phyloP scores from a whole-genome alignment of 805 yeast species.

The Metschnikowia picachoensis region DNA sequence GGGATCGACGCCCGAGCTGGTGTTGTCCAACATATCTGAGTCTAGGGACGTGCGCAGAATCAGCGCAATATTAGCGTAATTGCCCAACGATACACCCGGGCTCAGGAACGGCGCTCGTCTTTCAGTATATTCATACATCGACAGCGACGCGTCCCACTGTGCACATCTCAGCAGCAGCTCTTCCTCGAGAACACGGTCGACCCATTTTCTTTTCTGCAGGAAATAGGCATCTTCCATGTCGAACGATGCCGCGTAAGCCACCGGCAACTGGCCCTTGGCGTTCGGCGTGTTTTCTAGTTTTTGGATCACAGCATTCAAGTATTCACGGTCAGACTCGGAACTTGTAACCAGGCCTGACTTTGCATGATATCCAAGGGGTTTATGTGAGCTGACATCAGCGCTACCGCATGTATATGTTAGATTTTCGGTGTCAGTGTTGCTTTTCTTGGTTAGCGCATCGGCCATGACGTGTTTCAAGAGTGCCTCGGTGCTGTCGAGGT shows the following conservation, averaged over 20 bases:
- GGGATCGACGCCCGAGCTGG: background rate
- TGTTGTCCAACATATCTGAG: slow-evolving; percentile 1
- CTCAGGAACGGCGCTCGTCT: background rate
- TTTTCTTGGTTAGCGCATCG: background rate
- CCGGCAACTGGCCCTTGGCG: slow-evolving; percentile 50
- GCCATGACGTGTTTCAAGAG: slow-evolving; percentile 15
- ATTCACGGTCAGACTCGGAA: slow-evolving; percentile 25
- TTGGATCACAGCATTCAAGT: slow-evolving; percentile 17
- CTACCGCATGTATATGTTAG: slow-evolving; percentile 46
- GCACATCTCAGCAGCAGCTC: slow-evolving; percentile 2
- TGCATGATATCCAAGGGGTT: too few relatives aligned
- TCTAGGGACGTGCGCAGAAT: slow-evolving; percentile 3
- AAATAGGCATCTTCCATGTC: slow-evolving; percentile 26
- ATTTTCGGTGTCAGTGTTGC: slow-evolving; percentile 11
- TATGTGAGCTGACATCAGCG: too few relatives aligned
- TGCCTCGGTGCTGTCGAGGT: slow-evolving; percentile 44
- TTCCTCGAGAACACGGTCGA: slow-evolving; percentile 9
- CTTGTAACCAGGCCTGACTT: slow-evolving; percentile 31
- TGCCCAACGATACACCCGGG: slow-evolving; percentile 1
- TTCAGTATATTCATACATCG: background rate
- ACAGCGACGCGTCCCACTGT: slow-evolving; percentile 7
- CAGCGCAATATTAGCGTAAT: slow-evolving; percentile 1
- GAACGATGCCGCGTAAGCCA: slow-evolving; percentile 30
- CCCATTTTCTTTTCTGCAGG: slow-evolving; percentile 5
- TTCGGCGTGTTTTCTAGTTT: slow-evolving; percentile 37